Conservation (phyloP, 2,329 filamentous ascomycete species). For the Fusarium sp. region DNA sequence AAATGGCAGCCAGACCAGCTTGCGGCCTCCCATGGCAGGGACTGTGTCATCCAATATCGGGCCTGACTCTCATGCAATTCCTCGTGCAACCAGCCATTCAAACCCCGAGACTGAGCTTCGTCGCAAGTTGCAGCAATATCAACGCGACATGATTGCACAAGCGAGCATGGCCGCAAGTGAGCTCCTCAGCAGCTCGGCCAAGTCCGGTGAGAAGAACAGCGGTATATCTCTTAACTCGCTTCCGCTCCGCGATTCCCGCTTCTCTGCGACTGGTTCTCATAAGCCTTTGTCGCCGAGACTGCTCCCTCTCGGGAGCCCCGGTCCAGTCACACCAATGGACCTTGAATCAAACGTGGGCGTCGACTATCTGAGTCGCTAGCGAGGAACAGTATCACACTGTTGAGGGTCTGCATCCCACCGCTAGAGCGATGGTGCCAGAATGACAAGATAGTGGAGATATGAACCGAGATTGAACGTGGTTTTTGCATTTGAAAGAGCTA, state of each 20-base stretch:
- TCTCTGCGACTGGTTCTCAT: slow-evolving; percentile 50
- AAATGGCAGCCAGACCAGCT: slow-evolving; percentile 39
- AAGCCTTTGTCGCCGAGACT: slow-evolving; percentile 62
- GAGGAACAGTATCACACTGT: background rate
- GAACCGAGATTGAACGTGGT: slow-evolving; percentile 8
- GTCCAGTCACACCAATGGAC: slow-evolving; percentile 70
- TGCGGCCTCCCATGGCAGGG: slow-evolving; percentile 40
- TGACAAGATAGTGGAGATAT: background rate
- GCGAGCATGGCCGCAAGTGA: slow-evolving; percentile 61
- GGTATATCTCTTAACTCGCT: slow-evolving; percentile 49
- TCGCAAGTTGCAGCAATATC: slow-evolving; percentile 64
- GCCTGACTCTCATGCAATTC: slow-evolving; percentile 50
- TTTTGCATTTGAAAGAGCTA: background rate
- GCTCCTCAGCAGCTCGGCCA: slow-evolving; percentile 48
- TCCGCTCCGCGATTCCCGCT: slow-evolving; percentile 51
- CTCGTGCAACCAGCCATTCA: slow-evolving; percentile 18
- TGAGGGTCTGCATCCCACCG: background rate
- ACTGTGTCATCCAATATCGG: slow-evolving; percentile 47
- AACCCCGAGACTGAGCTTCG: slow-evolving; percentile 55
- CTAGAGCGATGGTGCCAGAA: background rate
- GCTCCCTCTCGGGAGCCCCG: slow-evolving; percentile 64
- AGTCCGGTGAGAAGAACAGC: slow-evolving; percentile 39
- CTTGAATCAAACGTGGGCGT: slow-evolving; percentile 54
- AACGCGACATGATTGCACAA: slow-evolving; percentile 69
- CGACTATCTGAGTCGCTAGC: slow-evolving; percentile 47